Percentiles rank a stretch among this genome's conserved stretches.
Evolutionary conservation across 78 protist genomes (phyloP).

Genomic region (Dictyostelium citrinum): DNA sequence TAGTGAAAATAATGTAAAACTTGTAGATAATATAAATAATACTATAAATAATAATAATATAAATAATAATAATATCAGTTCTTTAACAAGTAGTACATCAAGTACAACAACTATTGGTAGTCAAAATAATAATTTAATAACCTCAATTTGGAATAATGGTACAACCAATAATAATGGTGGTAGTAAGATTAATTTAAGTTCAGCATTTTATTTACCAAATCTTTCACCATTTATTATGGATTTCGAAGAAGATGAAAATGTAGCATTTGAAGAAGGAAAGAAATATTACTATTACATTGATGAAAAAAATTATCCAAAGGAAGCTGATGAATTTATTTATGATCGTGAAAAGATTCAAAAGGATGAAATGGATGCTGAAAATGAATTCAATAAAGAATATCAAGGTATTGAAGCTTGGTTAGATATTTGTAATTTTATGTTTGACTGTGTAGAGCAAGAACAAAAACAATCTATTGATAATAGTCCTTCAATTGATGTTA

Average conservation of each 20-base stretch:
- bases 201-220: constrained; percentile 23
- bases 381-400: constrained; percentile 2
- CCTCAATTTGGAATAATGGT: background rate
- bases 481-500: background rate
- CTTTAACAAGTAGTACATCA: background rate
- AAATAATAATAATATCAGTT: background rate
- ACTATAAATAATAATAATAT: background rate
- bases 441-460: constrained; percentile 19
- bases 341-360: background rate
- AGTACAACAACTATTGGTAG: background rate
- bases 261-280: constrained; percentile 3
- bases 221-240: constrained; percentile 24
- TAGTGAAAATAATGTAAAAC: background rate
- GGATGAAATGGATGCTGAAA: background rate
- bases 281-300: constrained; percentile 28
- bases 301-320: background rate
- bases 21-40: background rate
- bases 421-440: constrained; percentile 1
- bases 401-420: constrained; percentile 47
- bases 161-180: background rate
- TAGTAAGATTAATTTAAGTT: background rate
- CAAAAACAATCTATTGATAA: background rate
- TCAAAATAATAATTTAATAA: background rate
- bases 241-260: constrained; percentile 29
- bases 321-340: background rate